Percentiles rank a stretch among this genome's conserved stretches.
Evolutionary conservation across 805 yeast species (phyloP).

Genomic region (Cyberlindnera petersonii): DNA sequence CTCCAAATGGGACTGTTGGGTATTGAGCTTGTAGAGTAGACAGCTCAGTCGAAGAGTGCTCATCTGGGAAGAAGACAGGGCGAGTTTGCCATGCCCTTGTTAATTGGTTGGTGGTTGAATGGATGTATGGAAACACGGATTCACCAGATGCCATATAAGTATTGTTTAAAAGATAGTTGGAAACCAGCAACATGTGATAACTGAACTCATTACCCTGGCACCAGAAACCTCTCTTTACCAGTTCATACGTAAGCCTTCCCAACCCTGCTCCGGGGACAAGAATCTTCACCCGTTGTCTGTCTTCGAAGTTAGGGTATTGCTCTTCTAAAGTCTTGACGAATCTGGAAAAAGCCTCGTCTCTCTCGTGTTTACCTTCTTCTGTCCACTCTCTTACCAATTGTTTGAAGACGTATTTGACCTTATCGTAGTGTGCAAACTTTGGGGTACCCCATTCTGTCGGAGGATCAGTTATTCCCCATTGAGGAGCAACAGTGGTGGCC

Average conservation of each 20-base stretch:
- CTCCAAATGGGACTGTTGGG: constrained; percentile 41
- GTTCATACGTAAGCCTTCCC: constrained; percentile 54
- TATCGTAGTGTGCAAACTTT: constrained; percentile 44
- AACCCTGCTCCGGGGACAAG: constrained; percentile 65
- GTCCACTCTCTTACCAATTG: constrained; percentile 66
- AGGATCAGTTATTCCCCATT: constrained; percentile 45
- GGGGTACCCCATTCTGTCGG: constrained; percentile 42
- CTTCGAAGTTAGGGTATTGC: constrained; percentile 35
- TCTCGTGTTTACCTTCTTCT: constrained; percentile 44
- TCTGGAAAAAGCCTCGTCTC: constrained; percentile 36
- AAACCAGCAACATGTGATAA: constrained; percentile 58
- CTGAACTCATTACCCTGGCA: constrained; percentile 68
- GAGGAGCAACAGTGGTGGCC: constrained; percentile 40
- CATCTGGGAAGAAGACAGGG: constrained; percentile 52
- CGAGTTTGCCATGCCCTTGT: constrained; percentile 46
- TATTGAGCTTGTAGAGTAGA: constrained; percentile 29
- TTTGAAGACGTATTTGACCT: constrained; percentile 51
- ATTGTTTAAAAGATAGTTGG: constrained; percentile 50
- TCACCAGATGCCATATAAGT: constrained; percentile 37
- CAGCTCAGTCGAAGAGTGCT: constrained; percentile 39
- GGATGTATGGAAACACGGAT: constrained; percentile 52
- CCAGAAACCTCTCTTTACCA: constrained; percentile 51
- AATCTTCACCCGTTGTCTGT: constrained; percentile 39
- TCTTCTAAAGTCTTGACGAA: constrained; percentile 32
- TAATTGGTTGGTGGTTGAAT: constrained; percentile 43